These are phyloP conservation scores for Arabidopsis lyrata DNA, from an alignment of 441 rosid species.

Conservation along the genomic window DNA sequence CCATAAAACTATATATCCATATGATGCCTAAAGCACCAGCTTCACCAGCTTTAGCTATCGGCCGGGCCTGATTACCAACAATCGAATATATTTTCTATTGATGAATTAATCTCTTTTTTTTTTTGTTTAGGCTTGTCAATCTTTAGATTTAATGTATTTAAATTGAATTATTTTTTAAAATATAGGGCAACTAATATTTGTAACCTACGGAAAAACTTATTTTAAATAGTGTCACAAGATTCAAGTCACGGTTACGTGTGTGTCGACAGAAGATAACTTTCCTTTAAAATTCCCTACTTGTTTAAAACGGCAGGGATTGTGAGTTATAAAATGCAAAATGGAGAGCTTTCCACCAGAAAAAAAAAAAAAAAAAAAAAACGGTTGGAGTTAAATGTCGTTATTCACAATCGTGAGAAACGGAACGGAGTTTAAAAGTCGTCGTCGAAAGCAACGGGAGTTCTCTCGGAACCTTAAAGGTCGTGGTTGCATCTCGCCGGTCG, in stretches of 20 bases:
- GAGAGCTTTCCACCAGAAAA: constrained; percentile 1
- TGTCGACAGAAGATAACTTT: neutral
- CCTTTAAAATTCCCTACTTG: neutral
- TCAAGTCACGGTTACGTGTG: neutral
- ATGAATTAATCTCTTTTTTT: neutral
- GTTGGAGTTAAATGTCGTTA: neutral
- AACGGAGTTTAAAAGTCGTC: constrained; percentile 19
- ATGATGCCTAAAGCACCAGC: too few species aligned
- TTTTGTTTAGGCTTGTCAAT: neutral
- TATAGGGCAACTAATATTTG: neutral
- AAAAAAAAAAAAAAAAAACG: neutral
- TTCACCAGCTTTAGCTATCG: too few species aligned
- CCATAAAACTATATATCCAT: too few species aligned
- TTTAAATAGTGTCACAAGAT: neutral
- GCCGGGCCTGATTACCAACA: neutral
- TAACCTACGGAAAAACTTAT: neutral
- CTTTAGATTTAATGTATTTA: neutral
- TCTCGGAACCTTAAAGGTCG: neutral
- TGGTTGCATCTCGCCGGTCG: neutral
- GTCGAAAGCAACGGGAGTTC: neutral
- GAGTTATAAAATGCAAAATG: neutral
- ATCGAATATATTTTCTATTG: neutral
- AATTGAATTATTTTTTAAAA: neutral
- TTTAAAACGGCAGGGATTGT: constrained; percentile 27
- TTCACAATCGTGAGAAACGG: constrained; percentile 12